Conservation (phyloP, 768 basidiomycete species). For the Postia placenta region DNA sequence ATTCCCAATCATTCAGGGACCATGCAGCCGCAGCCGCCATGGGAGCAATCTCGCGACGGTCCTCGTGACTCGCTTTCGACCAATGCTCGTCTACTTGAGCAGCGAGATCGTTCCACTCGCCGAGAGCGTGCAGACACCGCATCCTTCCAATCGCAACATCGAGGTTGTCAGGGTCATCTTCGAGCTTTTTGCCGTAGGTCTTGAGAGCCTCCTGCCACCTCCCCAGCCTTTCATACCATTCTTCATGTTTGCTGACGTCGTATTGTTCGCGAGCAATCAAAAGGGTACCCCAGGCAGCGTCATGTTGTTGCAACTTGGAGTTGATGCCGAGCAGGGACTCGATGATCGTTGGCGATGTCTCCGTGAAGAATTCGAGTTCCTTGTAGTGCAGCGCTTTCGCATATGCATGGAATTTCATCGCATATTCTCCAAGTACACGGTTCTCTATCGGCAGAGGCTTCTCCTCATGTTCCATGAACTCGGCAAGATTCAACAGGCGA, state of each 20-base stretch:
- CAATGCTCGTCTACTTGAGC: conserved; percentile 84
- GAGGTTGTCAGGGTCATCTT: conserved; percentile 67
- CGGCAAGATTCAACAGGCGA: conserved; percentile 86
- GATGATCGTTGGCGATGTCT: conserved; percentile 85
- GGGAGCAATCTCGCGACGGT: conserved; percentile 87
- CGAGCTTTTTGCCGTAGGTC: conserved; percentile 76
- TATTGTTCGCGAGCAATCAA: conserved; percentile 86
- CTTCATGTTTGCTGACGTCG: conserved; percentile 88
- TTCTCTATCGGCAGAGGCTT: conserved; percentile 92
- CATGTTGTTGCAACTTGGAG: conserved; percentile 92
- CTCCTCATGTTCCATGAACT: conserved; percentile 99
- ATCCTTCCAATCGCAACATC: conserved; percentile 85
- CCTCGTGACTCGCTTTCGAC: conserved; percentile 75
- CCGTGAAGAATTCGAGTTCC: conserved; percentile 93
- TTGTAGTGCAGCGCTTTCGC: conserved; percentile 99
- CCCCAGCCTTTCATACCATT: conserved; percentile 97
- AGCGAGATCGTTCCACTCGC: conserved; percentile 94
- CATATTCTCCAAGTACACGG: conserved; percentile 88
- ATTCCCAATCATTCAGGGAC: conserved; percentile 95
- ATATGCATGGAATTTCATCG: conserved; percentile 88
- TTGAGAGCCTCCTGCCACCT: conserved; percentile 91
- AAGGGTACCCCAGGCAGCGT: conserved; percentile 96
- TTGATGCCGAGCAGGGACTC: conserved; percentile 96
- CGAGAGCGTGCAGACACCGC: conserved; percentile 94
- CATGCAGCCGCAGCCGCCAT: conserved; percentile 97